Percentiles rank a stretch among this genome's conserved stretches.
Evolutionary conservation across 495 filamentous ascomycete genomes (phyloP).

Genomic region (Aspergillus indologenus): DNA sequence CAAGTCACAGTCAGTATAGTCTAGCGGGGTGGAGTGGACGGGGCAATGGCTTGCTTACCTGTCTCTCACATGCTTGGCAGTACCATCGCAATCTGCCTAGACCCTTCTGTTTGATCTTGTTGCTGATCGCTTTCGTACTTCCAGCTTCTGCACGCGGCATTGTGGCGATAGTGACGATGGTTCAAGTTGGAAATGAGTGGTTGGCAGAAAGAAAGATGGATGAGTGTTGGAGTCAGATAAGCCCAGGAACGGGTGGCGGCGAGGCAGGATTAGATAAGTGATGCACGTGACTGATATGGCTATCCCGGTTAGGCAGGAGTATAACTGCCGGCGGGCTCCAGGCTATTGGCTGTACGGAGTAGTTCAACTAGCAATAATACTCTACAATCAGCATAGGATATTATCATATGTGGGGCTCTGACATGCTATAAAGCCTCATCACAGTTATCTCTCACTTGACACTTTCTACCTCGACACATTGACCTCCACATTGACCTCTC

Average conservation of each 20-base stretch:
- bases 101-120: constrained; percentile 84
- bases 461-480: too few relatives aligned
- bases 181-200: background rate
- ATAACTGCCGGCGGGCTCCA: too few relatives aligned
- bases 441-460: too few relatives aligned
- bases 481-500: too few relatives aligned
- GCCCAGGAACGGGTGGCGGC: background rate
- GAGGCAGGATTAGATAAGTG: background rate
- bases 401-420: too few relatives aligned
- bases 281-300: background rate
- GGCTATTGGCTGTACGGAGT: too few relatives aligned
- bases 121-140: constrained; percentile 77
- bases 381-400: too few relatives aligned
- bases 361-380: too few relatives aligned
- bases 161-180: constrained; percentile 30
- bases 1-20: background rate
- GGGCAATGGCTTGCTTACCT: too few relatives aligned
- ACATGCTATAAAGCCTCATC: too few relatives aligned
- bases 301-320: too few relatives aligned
- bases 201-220: background rate
- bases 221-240: background rate
- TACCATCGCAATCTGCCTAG: constrained; percentile 85
- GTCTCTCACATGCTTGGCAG: constrained; percentile 48
- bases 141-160: constrained; percentile 95
- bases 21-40: background rate